phyloP scores from a whole-genome alignment of 2,329 filamentous ascomycete genomes.

The Colletotrichum sp. region DNA sequence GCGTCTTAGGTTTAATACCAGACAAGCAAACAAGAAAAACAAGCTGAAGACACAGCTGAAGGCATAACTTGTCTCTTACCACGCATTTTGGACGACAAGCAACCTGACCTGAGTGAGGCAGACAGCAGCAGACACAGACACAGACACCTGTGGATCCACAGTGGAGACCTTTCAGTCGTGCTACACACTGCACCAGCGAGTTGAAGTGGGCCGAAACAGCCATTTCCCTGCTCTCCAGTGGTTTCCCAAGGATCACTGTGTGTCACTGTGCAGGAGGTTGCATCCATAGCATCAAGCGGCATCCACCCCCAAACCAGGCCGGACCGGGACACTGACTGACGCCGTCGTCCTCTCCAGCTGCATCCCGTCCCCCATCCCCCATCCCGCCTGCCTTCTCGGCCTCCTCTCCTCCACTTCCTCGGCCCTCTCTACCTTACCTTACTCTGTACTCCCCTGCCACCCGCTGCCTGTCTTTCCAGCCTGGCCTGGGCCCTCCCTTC shows the following conservation, averaged over 20 bases:
- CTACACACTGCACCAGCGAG: neutral
- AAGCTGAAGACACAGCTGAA: neutral
- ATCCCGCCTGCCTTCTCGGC: neutral
- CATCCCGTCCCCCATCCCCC: neutral
- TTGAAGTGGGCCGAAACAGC: constrained; percentile 10
- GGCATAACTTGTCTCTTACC: neutral
- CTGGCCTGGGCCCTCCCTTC: neutral
- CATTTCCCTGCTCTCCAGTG: constrained; percentile 18
- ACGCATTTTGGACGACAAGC: neutral
- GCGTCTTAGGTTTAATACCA: neutral
- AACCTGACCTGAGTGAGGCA: neutral
- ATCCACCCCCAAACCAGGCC: constrained; percentile 18
- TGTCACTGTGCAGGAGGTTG: constrained; percentile 21
- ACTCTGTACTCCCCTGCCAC: neutral
- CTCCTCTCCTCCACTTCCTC: neutral
- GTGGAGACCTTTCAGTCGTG: neutral
- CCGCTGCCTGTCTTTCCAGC: neutral
- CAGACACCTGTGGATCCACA: neutral
- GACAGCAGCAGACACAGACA: neutral
- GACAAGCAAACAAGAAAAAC: neutral
- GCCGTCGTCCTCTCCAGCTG: neutral
- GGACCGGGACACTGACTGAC: neutral
- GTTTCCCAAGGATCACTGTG: constrained; percentile 10
- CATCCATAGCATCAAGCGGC: constrained; percentile 11
- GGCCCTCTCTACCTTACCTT: neutral